Evolutionary conservation across 805 yeast species (phyloP).

Genomic region (Scheffersomyces amazonensis): DNA sequence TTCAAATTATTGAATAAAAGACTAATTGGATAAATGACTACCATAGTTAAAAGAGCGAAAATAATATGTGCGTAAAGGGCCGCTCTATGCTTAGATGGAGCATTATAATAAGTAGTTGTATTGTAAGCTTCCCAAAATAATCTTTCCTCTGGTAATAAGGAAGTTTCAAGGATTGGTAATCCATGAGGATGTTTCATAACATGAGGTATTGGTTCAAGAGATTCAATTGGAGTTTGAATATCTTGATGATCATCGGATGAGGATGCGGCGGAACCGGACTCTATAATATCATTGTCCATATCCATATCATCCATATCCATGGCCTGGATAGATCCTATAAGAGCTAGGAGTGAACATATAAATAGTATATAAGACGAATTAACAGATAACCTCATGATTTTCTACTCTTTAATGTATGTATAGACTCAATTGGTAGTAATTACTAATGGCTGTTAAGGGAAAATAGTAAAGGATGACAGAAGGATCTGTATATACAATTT

Average conservation of each 20-base stretch:
- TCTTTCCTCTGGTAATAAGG: slow-evolving; percentile 68
- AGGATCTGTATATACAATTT: too few species aligned
- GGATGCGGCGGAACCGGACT: slow-evolving; percentile 6
- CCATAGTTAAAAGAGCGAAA: slow-evolving; percentile 41
- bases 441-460: too few species aligned
- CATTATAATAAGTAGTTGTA: slow-evolving; percentile 69
- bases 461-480: too few species aligned
- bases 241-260: too few species aligned
- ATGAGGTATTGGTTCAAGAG: slow-evolving; percentile 30
- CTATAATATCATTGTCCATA: slow-evolving; percentile 13
- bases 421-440: too few species aligned
- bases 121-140: slow-evolving; percentile 77
- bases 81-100: slow-evolving; percentile 46
- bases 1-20: slow-evolving; percentile 61
- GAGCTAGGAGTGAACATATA: background rate
- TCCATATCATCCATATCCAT: slow-evolving; percentile 17
- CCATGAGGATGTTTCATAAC: slow-evolving; percentile 56
- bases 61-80: slow-evolving; percentile 56
- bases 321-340: slow-evolving; percentile 18
- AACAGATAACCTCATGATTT: background rate
- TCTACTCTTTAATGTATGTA: too few species aligned
- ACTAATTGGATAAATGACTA: slow-evolving; percentile 64
- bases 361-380: background rate
- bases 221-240: slow-evolving; percentile 4
- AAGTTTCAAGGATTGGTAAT: slow-evolving; percentile 65